Evolutionary conservation across 148 eudicot genomes (phyloP).

Genomic region (Spergularia marina): DNA sequence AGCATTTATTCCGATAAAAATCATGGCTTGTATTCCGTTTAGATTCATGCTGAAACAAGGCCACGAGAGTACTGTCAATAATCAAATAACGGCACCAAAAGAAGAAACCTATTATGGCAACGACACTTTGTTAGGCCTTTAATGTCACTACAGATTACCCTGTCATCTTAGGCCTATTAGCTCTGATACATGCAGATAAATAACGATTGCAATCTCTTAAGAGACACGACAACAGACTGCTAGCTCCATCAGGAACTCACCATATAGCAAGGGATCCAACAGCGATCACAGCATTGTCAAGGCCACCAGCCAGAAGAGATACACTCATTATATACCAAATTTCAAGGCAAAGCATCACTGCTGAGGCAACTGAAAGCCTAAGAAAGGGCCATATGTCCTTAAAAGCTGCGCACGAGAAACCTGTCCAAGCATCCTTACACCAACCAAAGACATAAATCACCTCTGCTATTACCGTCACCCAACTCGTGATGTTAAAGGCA

Average conservation of each 20-base stretch:
- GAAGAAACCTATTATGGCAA: not conserved
- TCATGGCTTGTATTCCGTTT: constrained; percentile 62
- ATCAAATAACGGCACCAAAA: not conserved
- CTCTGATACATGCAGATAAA: not conserved
- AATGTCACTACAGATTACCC: not conserved
- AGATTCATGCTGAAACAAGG: constrained; percentile 56
- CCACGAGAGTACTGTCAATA: not conserved
- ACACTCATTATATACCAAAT: constrained; percentile 76
- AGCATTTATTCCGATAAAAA: constrained; percentile 79
- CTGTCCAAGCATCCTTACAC: constrained; percentile 75
- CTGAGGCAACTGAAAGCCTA: constrained; percentile 70
- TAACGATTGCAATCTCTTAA: not conserved
- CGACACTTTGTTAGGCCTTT: too few species aligned
- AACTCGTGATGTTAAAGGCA: constrained; percentile 53
- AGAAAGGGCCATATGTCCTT: constrained; percentile 70
- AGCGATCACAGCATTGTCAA: constrained; percentile 58
- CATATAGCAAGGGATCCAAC: constrained; percentile 85
- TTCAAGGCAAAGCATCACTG: constrained; percentile 77
- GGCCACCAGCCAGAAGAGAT: constrained; percentile 61
- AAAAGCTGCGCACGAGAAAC: constrained; percentile 57
- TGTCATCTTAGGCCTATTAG: too few species aligned
- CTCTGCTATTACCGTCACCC: constrained; percentile 45
- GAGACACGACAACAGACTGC: not conserved
- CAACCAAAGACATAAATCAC: constrained; percentile 55
- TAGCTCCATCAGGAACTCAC: constrained; percentile 30